Evolutionary conservation across 768 basidiomycete genomes (phyloP), one percentile per base, ranked within the genome.

Genomic region (Cystobasidium tubakii): DNA sequence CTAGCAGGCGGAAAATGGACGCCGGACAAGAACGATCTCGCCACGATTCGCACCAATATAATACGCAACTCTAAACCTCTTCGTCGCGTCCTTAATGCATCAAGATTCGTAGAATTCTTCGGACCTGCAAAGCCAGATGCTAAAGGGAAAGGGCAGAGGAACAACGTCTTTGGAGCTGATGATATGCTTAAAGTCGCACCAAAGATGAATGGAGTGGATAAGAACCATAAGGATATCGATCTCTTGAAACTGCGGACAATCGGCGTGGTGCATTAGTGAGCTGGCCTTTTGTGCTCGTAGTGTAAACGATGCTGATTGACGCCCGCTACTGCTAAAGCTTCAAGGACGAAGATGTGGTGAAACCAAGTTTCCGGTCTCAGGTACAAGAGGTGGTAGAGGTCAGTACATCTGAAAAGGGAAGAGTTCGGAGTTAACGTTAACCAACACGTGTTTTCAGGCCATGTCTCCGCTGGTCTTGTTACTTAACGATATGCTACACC

Each of bases 181-280:
- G 93, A 92, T 77, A 88, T 92, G 79, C 83, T 96, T 34, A 97
- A 96, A 82, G 87, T 87, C 0, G 91, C 92, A 4, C 94, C 94
- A 0, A 97, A 96, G 63, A 60, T 79, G 2, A 70, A 76, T 79
- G 94, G 92, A 0, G 82, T 95, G 10, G 86, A 86, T 65, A 98
- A 92, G 81, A 85, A 85, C 34, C 92, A 97, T 80, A 90, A 89
- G 81, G 92, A 97, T 79, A 97, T 99, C 76, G 94, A 95, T 80
- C 82, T 98, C 63, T 82, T 99, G 75, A 91, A 90, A 81, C 88
- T 90, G 74, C 87, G 92, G 29, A 87, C 88, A 21, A 86, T 91
- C 39, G 88, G 85, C 1, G 90, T 94, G 1, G 80, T 85, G 0
- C 85, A 88, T 76, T 80, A 80, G 90, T 90, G 75, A 64, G 84